Conservation (phyloP, 2,329 filamentous ascomycete genomes). For the Cytospora schulzeri region DNA sequence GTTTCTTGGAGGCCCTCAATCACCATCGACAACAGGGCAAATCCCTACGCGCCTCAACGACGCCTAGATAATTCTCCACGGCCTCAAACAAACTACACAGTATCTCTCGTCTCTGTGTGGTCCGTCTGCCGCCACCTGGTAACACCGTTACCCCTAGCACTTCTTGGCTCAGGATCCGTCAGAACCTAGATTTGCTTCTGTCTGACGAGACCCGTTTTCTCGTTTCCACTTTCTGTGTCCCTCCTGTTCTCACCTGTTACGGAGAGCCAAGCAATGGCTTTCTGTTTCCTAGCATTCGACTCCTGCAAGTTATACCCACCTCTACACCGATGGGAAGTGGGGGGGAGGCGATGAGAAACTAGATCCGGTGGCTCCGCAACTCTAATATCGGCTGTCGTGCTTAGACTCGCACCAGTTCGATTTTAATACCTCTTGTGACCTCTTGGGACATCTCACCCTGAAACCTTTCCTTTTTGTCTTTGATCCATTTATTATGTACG, state of each 20-base stretch:
- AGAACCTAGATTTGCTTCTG: conserved; percentile 1
- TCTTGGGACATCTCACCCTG: not conserved
- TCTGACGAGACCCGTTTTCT: not conserved
- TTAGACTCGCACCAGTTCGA: not conserved
- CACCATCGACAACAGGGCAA: not conserved
- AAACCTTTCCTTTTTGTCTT: not conserved
- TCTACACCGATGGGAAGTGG: conserved; percentile 12
- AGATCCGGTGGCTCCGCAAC: conserved; percentile 18
- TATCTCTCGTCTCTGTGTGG: not conserved
- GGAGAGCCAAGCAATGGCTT: not conserved
- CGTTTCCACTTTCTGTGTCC: conserved; percentile 1
- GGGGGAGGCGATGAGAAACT: conserved; percentile 20
- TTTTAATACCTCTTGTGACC: not conserved
- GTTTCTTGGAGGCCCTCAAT: not conserved
- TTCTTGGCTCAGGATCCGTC: conserved; percentile 5
- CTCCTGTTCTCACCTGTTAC: not conserved
- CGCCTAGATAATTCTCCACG: not conserved
- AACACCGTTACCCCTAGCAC: not conserved
- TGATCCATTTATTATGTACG: not conserved
- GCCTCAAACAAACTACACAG: not conserved
- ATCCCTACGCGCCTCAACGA: not conserved
- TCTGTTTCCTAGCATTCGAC: not conserved
- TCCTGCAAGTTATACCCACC: not conserved
- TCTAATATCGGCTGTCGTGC: conserved; percentile 1
- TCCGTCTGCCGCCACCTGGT: not conserved